Base-by-base conservation (phyloP, 2,329 filamentous ascomycete genomes). In the Parascedosporium putredinis region DNA sequence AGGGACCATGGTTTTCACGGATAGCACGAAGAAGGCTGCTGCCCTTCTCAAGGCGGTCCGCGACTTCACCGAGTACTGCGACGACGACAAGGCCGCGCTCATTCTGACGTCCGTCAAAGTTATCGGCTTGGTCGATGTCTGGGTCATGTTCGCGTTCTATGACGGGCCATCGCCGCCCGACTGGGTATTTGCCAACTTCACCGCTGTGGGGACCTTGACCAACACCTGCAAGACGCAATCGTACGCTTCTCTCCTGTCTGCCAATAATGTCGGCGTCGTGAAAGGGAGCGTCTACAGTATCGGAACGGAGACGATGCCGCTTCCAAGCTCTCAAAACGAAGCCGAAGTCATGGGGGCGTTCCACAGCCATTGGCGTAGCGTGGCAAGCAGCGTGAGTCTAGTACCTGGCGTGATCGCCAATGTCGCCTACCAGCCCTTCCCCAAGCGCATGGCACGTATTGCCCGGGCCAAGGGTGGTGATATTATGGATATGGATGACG, bases 81-180 rank as follows among this genome's bases (percentile, higher is more conserved):
- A 69, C 1, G 79, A 83, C 55, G 67, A 73, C 52, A 81, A 79
- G 59, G 79, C 78, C 1, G 77, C 71, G 10, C 72, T 83, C 43
- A 82, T 83, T 53, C 61, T 76, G 44, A 82, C 77, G 0, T 44
- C 25, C 8, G 43, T 72, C 14, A 68, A 69, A 0, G 54, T 64
- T 3, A 58, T 67, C 2, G 65, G 67, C 9, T 51, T 71, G 1
- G 55, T 78, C 44, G 68, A 80, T 53, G 51, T 74, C 18, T 81
- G 76, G 75, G 69, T 79, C 51, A 61, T 84, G 52, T 83, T 83
- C 61, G 59, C 79, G 31, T 83, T 80, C 64, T 83, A 83, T 59
- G 76, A 84, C 59, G 80, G 75, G 1, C 69, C 71, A 0, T 60
- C 63, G 47, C 72, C 72, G 0, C 78, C 79, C 8, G 63, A 67